phyloP scores from a whole-genome alignment of 441 rosid species.

The Populus hybrid region DNA sequence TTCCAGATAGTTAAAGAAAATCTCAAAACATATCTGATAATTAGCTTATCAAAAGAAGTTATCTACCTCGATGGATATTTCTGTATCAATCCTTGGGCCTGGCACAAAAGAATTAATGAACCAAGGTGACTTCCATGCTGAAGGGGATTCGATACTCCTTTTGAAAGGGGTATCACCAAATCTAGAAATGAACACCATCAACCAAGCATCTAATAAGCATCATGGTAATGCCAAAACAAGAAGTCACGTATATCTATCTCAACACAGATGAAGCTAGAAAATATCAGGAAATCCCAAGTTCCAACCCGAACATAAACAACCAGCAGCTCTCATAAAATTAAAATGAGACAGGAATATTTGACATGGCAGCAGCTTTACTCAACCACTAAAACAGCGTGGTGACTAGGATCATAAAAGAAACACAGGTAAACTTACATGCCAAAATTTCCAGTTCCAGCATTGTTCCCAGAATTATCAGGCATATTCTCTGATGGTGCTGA shows the following conservation, averaged over 20 bases:
- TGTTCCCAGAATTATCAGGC: slow-evolving; percentile 36
- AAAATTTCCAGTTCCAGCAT: slow-evolving; percentile 44
- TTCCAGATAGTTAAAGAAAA: background rate
- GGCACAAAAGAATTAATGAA: slow-evolving; percentile 78
- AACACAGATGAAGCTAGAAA: background rate
- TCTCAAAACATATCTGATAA: background rate
- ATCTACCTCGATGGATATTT: slow-evolving; percentile 83
- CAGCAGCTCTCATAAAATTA: background rate
- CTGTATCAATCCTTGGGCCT: slow-evolving; percentile 82
- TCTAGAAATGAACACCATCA: slow-evolving; percentile 37
- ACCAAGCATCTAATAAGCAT: slow-evolving; percentile 6
- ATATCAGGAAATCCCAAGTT: background rate
- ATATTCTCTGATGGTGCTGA: slow-evolving; percentile 39
- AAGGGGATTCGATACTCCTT: slow-evolving; percentile 90
- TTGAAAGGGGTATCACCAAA: slow-evolving; percentile 86
- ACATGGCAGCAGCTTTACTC: background rate
- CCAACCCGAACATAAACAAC: background rate
- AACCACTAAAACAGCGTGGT: too few relatives aligned
- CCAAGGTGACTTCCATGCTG: slow-evolving; percentile 99
- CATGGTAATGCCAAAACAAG: background rate
- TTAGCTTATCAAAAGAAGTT: background rate
- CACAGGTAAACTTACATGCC: slow-evolving; percentile 52
- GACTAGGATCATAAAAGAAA: background rate
- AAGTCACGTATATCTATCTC: background rate
- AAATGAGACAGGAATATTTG: background rate